A percentile compares a stretch with the other conserved stretches of the same genome.
phyloP scores from a whole-genome alignment of 2,329 filamentous ascomycete species.

The Gremmenia infestans region DNA sequence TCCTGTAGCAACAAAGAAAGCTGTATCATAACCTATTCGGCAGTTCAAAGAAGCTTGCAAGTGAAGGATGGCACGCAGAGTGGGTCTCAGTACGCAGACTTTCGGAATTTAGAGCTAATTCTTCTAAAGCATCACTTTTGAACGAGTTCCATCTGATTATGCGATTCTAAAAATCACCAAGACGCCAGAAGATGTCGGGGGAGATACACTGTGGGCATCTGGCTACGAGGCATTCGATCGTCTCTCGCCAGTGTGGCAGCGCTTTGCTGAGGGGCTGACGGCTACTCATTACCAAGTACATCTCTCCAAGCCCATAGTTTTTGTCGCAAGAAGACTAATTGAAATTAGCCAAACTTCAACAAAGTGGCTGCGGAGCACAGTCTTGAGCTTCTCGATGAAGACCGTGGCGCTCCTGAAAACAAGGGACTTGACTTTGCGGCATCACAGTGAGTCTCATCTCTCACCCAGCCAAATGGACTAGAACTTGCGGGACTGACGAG shows the following conservation, averaged over 20 bases:
- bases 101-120: neutral
- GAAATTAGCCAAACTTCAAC: conserved; percentile 14
- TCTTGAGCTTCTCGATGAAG: conserved; percentile 37
- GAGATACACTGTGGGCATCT: conserved; percentile 45
- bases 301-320: neutral
- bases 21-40: conserved; percentile 44
- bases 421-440: conserved; percentile 31
- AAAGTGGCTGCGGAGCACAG: conserved; percentile 15
- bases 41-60: conserved; percentile 45
- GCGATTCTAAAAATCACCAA: conserved; percentile 45
- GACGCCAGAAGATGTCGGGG: conserved; percentile 39
- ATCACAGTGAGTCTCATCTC: conserved; percentile 32
- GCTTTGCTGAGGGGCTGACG: conserved; percentile 14
- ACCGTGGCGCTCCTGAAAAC: conserved; percentile 41
- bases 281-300: conserved; percentile 15
- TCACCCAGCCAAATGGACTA: neutral
- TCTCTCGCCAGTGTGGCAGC: conserved; percentile 37
- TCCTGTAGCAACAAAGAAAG: conserved; percentile 13
- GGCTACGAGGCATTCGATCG: conserved; percentile 51
- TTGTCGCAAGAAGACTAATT: neutral
- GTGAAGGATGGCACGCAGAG: conserved; percentile 46
- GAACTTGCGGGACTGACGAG: neutral
- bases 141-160: conserved; percentile 48
- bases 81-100: conserved; percentile 10
- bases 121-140: conserved; percentile 41